Evolutionary conservation across 768 basidiomycete species (phyloP), one percentile per base, ranked within the genome.

Genomic region (Myochromella boudieri): DNA sequence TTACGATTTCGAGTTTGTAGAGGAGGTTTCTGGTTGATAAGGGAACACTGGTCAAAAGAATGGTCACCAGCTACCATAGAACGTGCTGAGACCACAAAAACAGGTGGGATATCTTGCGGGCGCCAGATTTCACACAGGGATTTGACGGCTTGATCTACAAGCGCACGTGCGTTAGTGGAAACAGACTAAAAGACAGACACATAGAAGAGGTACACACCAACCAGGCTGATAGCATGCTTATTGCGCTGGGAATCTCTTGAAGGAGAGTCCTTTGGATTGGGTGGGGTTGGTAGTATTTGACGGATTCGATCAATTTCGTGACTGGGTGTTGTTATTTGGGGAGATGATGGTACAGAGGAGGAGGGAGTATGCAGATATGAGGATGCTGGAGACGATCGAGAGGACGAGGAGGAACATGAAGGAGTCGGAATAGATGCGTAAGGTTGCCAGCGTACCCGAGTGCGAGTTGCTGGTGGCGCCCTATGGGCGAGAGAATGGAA

Each of bases 401-500:
- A 62, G 42, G 64, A 61, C 40, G 64, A 64, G 41, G 62, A 57
- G 20, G 70, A 68, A 36, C 63, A 65, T 20, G 73, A 66, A 34
- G 76, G 58, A 36, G 67, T 67, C 44, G 67, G 60, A 44, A 74
- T 64, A 42, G 80, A 62, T 54, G 71, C 68, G 65, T 90, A 91
- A 55, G 88, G 88, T 69, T 90, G 89, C 87, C 88, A 91, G 57
- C 89, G 84, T 57, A 82, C 71, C 63, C 85, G 71, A 40, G 83
- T 69, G 56, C 87, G 81, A 48, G 85, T 72, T 1, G 81, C 77
- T 51, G 82, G 79, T 34, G 83, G 80, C 29, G 84, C 85, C 73
- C 87, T 71, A 62, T 87, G 85, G 71, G 87, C 78, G 46, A 87
- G 68, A 8, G 81, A 65, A 44, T 78, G 72, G 2, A 72, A 45